Conservation (phyloP, 139 green algal species). For the Eudorina sp. region DNA sequence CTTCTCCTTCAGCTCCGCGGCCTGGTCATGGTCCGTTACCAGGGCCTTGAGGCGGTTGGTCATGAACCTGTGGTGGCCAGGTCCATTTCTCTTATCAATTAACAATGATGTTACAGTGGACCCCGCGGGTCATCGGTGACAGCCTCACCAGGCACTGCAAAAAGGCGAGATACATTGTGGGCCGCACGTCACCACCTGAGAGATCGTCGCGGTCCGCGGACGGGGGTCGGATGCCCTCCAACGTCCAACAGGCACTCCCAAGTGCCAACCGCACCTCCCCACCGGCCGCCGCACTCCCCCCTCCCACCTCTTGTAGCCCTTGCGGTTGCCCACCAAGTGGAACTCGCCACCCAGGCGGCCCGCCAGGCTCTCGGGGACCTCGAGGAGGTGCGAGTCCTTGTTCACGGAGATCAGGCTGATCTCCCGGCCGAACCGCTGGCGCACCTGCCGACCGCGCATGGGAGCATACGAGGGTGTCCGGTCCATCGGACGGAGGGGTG, state of each 20-base stretch:
- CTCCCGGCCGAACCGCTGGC: neutral
- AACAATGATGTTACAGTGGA: no score
- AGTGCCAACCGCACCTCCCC: neutral
- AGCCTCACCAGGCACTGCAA: no score
- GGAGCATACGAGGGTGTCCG: no score
- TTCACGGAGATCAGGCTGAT: constrained; percentile 69
- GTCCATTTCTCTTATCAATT: no score
- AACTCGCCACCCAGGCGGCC: constrained; percentile 63
- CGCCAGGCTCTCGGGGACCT: constrained; percentile 82
- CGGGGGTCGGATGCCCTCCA: no score
- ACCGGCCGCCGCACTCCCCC: constrained; percentile 58
- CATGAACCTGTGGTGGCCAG: constrained; percentile 77
- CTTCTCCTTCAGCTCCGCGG: constrained; percentile 72
- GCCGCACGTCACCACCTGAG: no score
- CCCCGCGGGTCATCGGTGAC: no score
- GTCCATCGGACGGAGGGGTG: no score
- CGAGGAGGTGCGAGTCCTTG: constrained; percentile 93
- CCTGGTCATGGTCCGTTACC: constrained; percentile 62
- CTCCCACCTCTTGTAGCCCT: constrained; percentile 83
- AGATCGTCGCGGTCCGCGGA: no score
- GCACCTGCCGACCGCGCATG: no score
- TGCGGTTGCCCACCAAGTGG: constrained; percentile 72
- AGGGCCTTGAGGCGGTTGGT: constrained; percentile 75
- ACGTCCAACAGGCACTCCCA: no score
- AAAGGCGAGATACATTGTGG: no score